These are phyloP conservation scores for Cytospora mali DNA, from an alignment of 2,329 filamentous ascomycete genomes.

Conservation along the genomic window DNA sequence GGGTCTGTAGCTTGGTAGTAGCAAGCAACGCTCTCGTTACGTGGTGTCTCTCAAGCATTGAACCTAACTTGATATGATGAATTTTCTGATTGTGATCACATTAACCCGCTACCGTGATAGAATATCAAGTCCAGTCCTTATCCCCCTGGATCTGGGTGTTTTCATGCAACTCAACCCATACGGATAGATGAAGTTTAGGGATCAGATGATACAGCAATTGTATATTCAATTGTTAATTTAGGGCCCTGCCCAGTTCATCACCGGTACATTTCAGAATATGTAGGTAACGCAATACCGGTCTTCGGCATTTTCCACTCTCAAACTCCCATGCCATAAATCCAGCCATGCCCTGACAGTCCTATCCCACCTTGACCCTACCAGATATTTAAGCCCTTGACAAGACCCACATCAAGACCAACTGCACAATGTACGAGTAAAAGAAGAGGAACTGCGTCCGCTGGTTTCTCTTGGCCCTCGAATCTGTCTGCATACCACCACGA, in stretches of 20 bases:
- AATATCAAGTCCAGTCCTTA: too few species aligned
- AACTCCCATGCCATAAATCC: conserved; percentile 16
- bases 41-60: not conserved
- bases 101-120: not conserved
- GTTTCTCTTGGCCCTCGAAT: conserved; percentile 83
- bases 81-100: not conserved
- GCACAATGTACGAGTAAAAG: conserved; percentile 90
- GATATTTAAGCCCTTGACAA: conserved; percentile 51
- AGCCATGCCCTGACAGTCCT: conserved; percentile 2
- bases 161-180: not conserved
- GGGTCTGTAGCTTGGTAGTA: not conserved
- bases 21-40: not conserved
- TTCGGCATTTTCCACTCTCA: not conserved
- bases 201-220: not conserved
- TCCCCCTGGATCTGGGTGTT: not conserved
- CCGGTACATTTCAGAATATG: conserved; percentile 9
- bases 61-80: too few species aligned
- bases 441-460: conserved; percentile 91
- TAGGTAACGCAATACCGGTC: conserved; percentile 9
- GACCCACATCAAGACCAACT: conserved; percentile 92
- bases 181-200: not conserved
- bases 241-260: not conserved
- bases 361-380: not conserved
- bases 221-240: not conserved
- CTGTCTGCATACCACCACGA: conserved; percentile 63